Evolutionary conservation across 805 yeast genomes (phyloP).

Genomic region (Candida ponderosae): DNA sequence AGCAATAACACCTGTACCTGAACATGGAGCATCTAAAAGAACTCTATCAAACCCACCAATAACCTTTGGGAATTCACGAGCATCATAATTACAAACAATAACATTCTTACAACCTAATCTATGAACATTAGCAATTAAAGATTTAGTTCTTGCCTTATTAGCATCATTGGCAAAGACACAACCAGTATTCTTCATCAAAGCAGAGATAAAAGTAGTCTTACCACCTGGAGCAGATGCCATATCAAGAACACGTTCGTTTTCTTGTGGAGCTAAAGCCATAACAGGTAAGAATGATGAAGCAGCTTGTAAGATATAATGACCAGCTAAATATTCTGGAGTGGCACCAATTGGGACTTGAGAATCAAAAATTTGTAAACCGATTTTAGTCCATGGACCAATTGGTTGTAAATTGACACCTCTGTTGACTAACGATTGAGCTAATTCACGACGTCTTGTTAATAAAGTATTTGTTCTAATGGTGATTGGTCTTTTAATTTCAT

Average conservation of each 20-base stretch:
- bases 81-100: slow-evolving; percentile 95
- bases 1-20: slow-evolving; percentile 99
- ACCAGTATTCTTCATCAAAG: slow-evolving; percentile 97
- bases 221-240: slow-evolving; percentile 99
- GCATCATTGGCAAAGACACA: slow-evolving; percentile 96
- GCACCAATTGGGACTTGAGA: slow-evolving; percentile 99
- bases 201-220: slow-evolving; percentile 89
- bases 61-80: slow-evolving; percentile 95
- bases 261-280: slow-evolving; percentile 97
- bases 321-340: slow-evolving; percentile 96
- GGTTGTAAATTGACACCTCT: slow-evolving; percentile 97
- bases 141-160: slow-evolving; percentile 92
- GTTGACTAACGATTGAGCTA: slow-evolving; percentile 90
- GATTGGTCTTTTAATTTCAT: slow-evolving; percentile 92
- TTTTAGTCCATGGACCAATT: slow-evolving; percentile 96
- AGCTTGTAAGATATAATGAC: slow-evolving; percentile 96
- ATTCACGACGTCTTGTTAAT: slow-evolving; percentile 88
- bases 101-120: slow-evolving; percentile 95
- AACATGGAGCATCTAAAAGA: slow-evolving; percentile 95
- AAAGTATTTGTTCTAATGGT: slow-evolving; percentile 97
- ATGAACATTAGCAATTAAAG: slow-evolving; percentile 94
- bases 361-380: slow-evolving; percentile 94
- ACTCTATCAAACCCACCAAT: slow-evolving; percentile 98
- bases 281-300: slow-evolving; percentile 97
- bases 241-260: slow-evolving; percentile 89